Evolutionary conservation across 2,329 filamentous ascomycete genomes (phyloP).

Genomic region (Colletotrichum sp.): DNA sequence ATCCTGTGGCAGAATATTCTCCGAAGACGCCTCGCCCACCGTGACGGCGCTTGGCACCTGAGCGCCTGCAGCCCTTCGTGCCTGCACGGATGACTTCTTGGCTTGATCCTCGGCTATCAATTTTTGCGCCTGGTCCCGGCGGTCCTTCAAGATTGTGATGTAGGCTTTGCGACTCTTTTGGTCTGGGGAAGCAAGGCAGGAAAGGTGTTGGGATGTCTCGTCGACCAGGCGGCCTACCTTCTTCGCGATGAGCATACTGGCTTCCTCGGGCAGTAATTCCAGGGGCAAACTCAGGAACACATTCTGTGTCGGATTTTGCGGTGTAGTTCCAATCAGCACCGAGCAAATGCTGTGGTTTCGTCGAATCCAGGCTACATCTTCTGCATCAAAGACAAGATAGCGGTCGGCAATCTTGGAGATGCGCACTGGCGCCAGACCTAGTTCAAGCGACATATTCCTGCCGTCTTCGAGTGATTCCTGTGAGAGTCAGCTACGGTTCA

Average conservation of each 20-base stretch:
- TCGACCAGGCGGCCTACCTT: constrained; percentile 81
- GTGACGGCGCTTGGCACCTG: neutral
- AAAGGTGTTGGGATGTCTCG: constrained; percentile 73
- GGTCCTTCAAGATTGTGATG: constrained; percentile 58
- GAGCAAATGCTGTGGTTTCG: constrained; percentile 84
- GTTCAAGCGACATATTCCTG: constrained; percentile 28
- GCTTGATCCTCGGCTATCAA: constrained; percentile 44
- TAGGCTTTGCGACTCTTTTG: constrained; percentile 67
- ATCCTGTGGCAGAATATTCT: neutral
- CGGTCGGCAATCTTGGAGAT: constrained; percentile 82
- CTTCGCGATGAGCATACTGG: constrained; percentile 77
- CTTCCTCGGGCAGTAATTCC: constrained; percentile 91
- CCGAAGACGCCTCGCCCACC: neutral
- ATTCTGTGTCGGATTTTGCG: constrained; percentile 94
- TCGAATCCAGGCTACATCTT: constrained; percentile 79
- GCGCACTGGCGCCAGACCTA: constrained; percentile 58
- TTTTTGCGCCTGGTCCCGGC: constrained; percentile 46
- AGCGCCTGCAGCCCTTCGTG: constrained; percentile 26
- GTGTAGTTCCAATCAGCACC: constrained; percentile 84
- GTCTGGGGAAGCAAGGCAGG: constrained; percentile 64
- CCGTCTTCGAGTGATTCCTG: neutral
- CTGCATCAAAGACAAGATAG: constrained; percentile 89
- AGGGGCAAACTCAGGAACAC: constrained; percentile 89
- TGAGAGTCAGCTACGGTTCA: neutral
- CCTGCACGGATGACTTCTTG: constrained; percentile 35